Evolutionary conservation across 805 yeast genomes (phyloP).

Genomic region (Candida ascalaphidarum): DNA sequence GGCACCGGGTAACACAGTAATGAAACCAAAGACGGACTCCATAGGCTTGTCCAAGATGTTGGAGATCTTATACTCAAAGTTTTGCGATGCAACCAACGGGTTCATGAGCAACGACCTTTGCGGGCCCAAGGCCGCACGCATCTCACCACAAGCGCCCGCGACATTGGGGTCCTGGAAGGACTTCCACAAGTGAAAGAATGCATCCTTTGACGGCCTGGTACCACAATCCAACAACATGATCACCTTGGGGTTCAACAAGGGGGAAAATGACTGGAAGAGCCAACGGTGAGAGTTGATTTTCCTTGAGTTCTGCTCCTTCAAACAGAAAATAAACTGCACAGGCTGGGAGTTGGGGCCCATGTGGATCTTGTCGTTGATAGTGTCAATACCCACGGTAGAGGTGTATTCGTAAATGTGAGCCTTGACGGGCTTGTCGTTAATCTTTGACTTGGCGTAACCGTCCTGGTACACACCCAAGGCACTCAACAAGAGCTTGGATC

Average conservation of each 20-base stretch:
- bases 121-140: conserved; percentile 71
- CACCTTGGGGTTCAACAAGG: conserved; percentile 71
- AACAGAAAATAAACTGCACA: conserved; percentile 79
- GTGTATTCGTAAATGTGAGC: conserved; percentile 92
- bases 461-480: conserved; percentile 62
- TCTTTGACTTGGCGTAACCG: conserved; percentile 52
- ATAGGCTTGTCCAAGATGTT: conserved; percentile 93
- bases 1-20: conserved; percentile 93
- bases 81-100: conserved; percentile 93
- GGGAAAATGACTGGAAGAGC: conserved; percentile 91
- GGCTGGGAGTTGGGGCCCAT: conserved; percentile 66
- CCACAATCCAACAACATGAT: conserved; percentile 90
- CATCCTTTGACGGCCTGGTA: conserved; percentile 78
- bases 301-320: conserved; percentile 81
- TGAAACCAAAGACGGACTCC: conserved; percentile 91
- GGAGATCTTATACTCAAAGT: conserved; percentile 93
- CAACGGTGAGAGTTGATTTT: conserved; percentile 95
- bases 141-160: conserved; percentile 98
- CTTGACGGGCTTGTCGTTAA: conserved; percentile 51
- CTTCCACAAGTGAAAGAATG: conserved; percentile 86
- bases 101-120: conserved; percentile 41
- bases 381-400: conserved; percentile 77
- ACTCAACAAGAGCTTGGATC: conserved; percentile 55
- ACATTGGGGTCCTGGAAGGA: conserved; percentile 73
- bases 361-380: conserved; percentile 57